phyloP scores from a whole-genome alignment of 805 yeast species.

The Kuraishia piskuri region DNA sequence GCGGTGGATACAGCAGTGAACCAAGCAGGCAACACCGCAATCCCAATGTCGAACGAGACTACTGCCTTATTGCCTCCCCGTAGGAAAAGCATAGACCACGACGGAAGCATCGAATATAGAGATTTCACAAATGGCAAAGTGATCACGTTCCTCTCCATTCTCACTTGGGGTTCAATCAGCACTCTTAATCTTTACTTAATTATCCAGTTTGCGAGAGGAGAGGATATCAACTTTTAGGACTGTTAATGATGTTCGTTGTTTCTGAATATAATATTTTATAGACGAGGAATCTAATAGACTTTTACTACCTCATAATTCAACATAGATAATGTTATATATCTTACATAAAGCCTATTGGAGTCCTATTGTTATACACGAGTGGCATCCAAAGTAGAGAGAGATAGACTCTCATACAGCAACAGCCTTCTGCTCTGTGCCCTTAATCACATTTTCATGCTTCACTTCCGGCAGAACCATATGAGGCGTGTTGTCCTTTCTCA shows the following conservation, averaged over 20 bases:
- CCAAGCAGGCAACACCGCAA: constrained; percentile 2
- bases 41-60: constrained; percentile 3
- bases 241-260: not conserved
- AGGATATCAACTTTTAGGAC: constrained; percentile 24
- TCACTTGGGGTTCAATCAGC: constrained; percentile 65
- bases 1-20: constrained; percentile 5
- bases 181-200: constrained; percentile 57
- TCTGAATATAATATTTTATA: too few species aligned
- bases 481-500: not conserved
- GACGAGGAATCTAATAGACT: not conserved
- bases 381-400: not conserved
- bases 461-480: not conserved
- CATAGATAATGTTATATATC: not conserved
- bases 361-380: not conserved
- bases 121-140: constrained; percentile 59
- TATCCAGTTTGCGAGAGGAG: constrained; percentile 22
- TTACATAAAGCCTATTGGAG: not conserved
- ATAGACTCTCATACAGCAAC: not conserved
- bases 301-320: too few species aligned
- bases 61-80: not conserved
- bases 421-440: not conserved
- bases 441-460: not conserved
- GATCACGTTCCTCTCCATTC: constrained; percentile 39
- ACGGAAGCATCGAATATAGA: constrained; percentile 20
- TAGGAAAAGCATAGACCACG: constrained; percentile 2